Percentiles rank a stretch among this genome's conserved stretches.
Conservation (phyloP, 441 rosid genomes). For the Gossypium laxum region DNA sequence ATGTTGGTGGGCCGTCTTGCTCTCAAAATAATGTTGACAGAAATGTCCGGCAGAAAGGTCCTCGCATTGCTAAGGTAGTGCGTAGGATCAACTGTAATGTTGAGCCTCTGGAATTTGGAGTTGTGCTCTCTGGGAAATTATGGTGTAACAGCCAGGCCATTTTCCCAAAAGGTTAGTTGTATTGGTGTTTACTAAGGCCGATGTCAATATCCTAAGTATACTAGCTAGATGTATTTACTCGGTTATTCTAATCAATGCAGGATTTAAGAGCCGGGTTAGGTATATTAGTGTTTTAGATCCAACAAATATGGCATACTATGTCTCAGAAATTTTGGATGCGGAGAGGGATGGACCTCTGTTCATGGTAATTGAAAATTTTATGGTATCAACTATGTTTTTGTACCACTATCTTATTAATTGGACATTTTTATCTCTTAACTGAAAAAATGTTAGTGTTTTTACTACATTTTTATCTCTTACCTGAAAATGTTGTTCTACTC, state of each 20-base stretch:
- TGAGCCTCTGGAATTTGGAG: slow-evolving; percentile 71
- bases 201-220: neutral
- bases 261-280: slow-evolving; percentile 80
- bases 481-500: neutral
- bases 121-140: slow-evolving; percentile 65
- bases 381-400: neutral
- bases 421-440: neutral
- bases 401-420: neutral
- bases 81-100: slow-evolving; percentile 92
- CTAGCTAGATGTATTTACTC: slow-evolving; percentile 8
- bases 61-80: slow-evolving; percentile 96
- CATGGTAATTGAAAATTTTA: slow-evolving; percentile 45
- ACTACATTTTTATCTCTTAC: neutral
- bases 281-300: slow-evolving; percentile 80
- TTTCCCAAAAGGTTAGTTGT: slow-evolving; percentile 72
- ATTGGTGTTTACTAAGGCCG: neutral
- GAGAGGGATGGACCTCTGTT: slow-evolving; percentile 67
- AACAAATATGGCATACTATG: slow-evolving; percentile 55
- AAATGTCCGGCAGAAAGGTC: slow-evolving; percentile 79
- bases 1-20: slow-evolving; percentile 46
- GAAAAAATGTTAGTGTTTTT: neutral
- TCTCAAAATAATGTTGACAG: slow-evolving; percentile 67
- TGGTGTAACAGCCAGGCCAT: slow-evolving; percentile 87
- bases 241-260: slow-evolving; percentile 44
- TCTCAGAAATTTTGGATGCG: slow-evolving; percentile 85